These are phyloP conservation scores for Ogataea minuta DNA, from an alignment of 805 yeast species.

Conservation along the genomic window DNA sequence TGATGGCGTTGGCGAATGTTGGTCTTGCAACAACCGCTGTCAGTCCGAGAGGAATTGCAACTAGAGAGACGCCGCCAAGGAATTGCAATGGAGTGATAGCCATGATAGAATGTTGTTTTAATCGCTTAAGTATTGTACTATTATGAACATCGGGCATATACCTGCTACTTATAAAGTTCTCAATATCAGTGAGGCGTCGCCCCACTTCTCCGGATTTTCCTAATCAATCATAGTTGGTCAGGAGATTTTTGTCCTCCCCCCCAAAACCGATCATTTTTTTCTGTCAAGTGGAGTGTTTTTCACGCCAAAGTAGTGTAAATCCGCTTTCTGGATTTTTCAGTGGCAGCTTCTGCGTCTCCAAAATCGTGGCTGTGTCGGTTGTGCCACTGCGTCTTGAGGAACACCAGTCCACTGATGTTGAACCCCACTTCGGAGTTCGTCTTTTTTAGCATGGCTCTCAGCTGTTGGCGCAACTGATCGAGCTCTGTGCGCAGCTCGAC, in stretches of 20 bases:
- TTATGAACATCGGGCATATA: background rate
- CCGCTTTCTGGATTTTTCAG: slow-evolving; percentile 63
- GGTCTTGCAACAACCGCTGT: slow-evolving; percentile 33
- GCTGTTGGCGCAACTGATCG: slow-evolving; percentile 55
- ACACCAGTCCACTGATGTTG: slow-evolving; percentile 80
- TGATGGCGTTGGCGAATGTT: slow-evolving; percentile 36
- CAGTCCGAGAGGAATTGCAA: slow-evolving; percentile 29
- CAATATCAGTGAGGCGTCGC: background rate
- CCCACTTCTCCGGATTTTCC: slow-evolving; percentile 1
- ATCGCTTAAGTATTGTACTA: background rate
- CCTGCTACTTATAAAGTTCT: background rate
- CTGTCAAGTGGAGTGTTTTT: background rate
- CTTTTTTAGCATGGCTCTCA: slow-evolving; percentile 53
- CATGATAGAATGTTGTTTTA: slow-evolving; percentile 16
- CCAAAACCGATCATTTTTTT: background rate
- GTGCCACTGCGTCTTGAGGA: slow-evolving; percentile 75
- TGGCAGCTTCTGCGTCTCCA: slow-evolving; percentile 58
- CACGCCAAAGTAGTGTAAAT: slow-evolving; percentile 39
- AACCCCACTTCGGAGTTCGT: slow-evolving; percentile 68
- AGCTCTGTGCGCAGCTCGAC: slow-evolving; percentile 62
- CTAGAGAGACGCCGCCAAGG: slow-evolving; percentile 30
- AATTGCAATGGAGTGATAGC: slow-evolving; percentile 31
- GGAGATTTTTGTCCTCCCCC: background rate
- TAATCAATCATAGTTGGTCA: background rate
- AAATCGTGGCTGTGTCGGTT: slow-evolving; percentile 70